Percentiles rank a stretch among this genome's conserved stretches.
Evolutionary conservation across 2,329 filamentous ascomycete genomes (phyloP).

Genomic region (Beauveria medogensis): DNA sequence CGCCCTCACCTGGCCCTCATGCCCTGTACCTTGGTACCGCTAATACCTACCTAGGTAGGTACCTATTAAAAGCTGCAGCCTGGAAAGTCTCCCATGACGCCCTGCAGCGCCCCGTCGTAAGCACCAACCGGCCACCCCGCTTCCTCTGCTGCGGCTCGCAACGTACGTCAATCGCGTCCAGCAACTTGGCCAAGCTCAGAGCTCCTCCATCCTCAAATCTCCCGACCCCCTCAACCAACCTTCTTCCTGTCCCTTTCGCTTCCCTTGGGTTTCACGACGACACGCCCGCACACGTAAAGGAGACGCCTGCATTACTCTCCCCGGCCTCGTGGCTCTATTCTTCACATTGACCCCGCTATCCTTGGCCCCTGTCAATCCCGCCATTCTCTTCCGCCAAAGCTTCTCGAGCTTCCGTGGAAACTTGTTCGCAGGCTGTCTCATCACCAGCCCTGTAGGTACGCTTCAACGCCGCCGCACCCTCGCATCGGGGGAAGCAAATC

Average conservation of each 20-base stretch:
- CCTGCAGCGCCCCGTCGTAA: background rate
- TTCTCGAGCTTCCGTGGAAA: conserved; percentile 9
- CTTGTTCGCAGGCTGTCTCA: conserved; percentile 5
- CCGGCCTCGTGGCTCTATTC: background rate
- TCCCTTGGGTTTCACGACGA: background rate
- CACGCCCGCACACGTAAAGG: background rate
- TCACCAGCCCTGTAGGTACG: conserved; percentile 6
- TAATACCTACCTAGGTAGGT: too few relatives aligned
- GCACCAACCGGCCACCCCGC: conserved; percentile 8
- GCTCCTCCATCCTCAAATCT: conserved; percentile 6
- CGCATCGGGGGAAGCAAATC: background rate
- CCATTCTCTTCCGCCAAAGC: conserved; percentile 2
- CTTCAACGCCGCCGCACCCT: background rate
- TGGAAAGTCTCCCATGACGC: background rate
- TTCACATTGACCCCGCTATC: background rate
- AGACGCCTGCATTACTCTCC: background rate
- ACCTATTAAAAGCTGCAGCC: background rate
- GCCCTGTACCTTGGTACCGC: too few relatives aligned
- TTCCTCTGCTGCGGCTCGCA: conserved; percentile 6
- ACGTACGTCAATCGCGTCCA: conserved; percentile 8
- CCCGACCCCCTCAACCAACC: background rate
- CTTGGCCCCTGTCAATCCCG: background rate
- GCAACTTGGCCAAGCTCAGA: conserved; percentile 7
- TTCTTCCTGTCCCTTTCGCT: background rate
- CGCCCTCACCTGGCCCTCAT: background rate